Percentiles rank a stretch among this genome's conserved stretches.
phyloP scores from a whole-genome alignment of 441 rosid species.

The Omphalea diandra region DNA sequence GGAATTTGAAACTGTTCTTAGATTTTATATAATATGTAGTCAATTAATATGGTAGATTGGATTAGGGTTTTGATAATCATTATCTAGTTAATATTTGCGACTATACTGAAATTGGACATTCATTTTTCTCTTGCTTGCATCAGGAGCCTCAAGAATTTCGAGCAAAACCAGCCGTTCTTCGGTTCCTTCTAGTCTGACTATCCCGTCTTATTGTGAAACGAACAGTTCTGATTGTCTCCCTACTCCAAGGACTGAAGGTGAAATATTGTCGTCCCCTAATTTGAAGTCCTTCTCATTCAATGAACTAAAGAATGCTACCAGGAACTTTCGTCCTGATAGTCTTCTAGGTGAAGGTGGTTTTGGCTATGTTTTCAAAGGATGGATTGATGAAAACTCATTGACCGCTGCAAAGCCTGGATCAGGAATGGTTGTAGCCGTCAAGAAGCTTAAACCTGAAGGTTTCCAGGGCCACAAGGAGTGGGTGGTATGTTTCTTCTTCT shows the following conservation, averaged over 20 bases:
- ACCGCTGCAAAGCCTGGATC: conserved; percentile 75
- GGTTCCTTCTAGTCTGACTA: conserved; percentile 53
- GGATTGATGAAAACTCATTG: conserved; percentile 73
- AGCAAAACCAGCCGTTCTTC: conserved; percentile 52
- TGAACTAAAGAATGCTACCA: conserved; percentile 69
- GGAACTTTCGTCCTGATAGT: conserved; percentile 86
- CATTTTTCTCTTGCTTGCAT: conserved; percentile 25
- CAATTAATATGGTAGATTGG: too few relatives aligned
- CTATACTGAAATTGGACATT: conserved; percentile 11
- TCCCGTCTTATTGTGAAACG: conserved; percentile 47
- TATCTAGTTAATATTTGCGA: not conserved
- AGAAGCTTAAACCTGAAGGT: conserved; percentile 80
- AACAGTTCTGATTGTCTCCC: conserved; percentile 54
- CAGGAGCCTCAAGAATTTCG: conserved; percentile 56
- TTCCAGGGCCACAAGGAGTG: conserved; percentile 94
- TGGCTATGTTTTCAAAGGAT: conserved; percentile 90
- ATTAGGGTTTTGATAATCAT: not conserved
- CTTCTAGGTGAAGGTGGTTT: conserved; percentile 94
- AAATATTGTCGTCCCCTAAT: conserved; percentile 76
- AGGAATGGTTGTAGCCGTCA: conserved; percentile 78
- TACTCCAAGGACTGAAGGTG: conserved; percentile 75
- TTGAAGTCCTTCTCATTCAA: conserved; percentile 57
- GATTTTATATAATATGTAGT: too few relatives aligned
- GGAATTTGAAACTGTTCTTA: not conserved
- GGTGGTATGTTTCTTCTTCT: conserved; percentile 56